phyloP scores from a whole-genome alignment of 352 stramenopile genomes.

The Thraustotheca clavata region DNA sequence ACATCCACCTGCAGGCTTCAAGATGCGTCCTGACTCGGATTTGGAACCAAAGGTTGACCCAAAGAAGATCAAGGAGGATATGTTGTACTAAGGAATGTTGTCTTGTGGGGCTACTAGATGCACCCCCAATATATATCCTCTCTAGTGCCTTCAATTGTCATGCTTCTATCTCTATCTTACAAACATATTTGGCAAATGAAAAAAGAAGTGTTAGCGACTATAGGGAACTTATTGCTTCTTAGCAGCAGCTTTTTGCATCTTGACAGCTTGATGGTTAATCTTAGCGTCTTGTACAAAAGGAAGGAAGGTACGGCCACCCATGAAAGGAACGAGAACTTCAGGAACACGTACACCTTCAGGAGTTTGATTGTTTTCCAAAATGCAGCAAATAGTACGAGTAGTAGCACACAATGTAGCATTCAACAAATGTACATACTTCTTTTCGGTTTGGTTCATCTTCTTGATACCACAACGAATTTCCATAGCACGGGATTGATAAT shows the following conservation, averaged over 20 bases:
- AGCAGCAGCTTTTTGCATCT: slow-evolving; percentile 93
- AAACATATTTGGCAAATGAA: neutral
- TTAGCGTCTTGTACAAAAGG: slow-evolving; percentile 95
- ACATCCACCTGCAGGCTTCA: slow-evolving; percentile 73
- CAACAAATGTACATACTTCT: slow-evolving; percentile 99
- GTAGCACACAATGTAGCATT: slow-evolving; percentile 98
- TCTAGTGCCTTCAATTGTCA: neutral
- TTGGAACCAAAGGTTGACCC: slow-evolving; percentile 93
- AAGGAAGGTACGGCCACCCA: slow-evolving; percentile 97
- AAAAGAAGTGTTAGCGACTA: neutral
- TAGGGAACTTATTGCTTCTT: slow-evolving; percentile 61
- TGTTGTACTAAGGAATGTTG: slow-evolving; percentile 59
- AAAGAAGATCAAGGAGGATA: slow-evolving; percentile 85
- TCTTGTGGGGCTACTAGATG: neutral
- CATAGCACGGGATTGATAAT: slow-evolving; percentile 96
- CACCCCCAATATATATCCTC: neutral
- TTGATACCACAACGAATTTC: slow-evolving; percentile 96
- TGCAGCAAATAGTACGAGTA: slow-evolving; percentile 97
- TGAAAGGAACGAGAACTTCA: slow-evolving; percentile 96
- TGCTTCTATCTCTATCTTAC: neutral
- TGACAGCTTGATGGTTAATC: slow-evolving; percentile 85
- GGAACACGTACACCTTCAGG: slow-evolving; percentile 95
- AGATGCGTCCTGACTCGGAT: slow-evolving; percentile 85
- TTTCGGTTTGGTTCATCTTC: slow-evolving; percentile 91
- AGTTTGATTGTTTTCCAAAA: slow-evolving; percentile 99